phyloP scores from a whole-genome alignment of 1,139 yeast species.

The Suhomyces atakaporum region DNA sequence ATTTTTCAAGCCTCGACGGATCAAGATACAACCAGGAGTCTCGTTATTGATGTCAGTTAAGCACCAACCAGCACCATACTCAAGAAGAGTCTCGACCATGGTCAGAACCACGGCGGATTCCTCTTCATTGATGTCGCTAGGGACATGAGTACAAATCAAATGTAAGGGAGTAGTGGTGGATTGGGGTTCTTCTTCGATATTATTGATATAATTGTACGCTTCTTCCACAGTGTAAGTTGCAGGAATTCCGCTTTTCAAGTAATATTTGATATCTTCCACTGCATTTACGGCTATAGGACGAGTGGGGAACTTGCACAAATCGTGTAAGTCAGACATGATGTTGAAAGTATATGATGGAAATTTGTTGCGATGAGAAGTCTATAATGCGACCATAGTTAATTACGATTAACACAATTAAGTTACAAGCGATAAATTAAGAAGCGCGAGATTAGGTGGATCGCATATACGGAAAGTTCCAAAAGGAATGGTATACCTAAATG shows the following conservation, averaged over 20 bases:
- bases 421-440: no score
- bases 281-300: constrained; percentile 57
- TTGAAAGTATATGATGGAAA: neutral
- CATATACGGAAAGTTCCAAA: no score
- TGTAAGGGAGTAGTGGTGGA: constrained; percentile 76
- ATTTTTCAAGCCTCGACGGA: constrained; percentile 48
- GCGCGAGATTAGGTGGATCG: no score
- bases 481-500: no score
- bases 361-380: constrained; percentile 8
- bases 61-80: constrained; percentile 94
- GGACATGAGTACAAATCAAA: constrained; percentile 55
- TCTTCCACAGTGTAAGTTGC: constrained; percentile 83
- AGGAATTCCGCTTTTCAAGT: constrained; percentile 66
- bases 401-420: neutral
- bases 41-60: constrained; percentile 63
- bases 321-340: constrained; percentile 69
- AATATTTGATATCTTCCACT: constrained; percentile 43
- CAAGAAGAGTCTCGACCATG: constrained; percentile 67
- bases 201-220: constrained; percentile 55
- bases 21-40: constrained; percentile 75
- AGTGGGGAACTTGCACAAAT: constrained; percentile 55
- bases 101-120: constrained; percentile 51
- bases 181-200: constrained; percentile 41
- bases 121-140: constrained; percentile 40
- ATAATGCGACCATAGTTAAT: neutral